Base-by-base conservation (phyloP, 306 rosid genomes). In the Castanea sativa region DNA sequence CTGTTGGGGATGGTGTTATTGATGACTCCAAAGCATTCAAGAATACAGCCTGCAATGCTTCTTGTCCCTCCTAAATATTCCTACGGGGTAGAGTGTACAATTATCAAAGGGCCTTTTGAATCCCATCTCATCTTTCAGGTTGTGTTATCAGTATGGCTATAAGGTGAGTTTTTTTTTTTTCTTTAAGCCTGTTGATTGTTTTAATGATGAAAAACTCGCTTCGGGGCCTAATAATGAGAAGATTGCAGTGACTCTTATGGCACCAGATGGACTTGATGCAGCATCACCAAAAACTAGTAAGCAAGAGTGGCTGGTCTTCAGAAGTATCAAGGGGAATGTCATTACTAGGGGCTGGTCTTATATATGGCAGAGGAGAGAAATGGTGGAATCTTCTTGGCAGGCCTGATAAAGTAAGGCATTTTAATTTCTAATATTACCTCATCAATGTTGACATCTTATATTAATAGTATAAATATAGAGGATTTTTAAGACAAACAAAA, bases 301-400 rank as follows among this genome's bases (percentile, higher is more conserved):
- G 74, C 80, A 71, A 33, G 89, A 89, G 18, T 87, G 95, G 91
- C 76, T 91, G 51, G 89, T 91, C 55, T 89, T 89, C 85, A 82
- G 80, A 60, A 83, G 81, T 82, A 81, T 89, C 55, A 82, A 82
- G 90, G 86, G 90, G 86, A 56, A 55, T 91, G 84, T 35, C 79
- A 30, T 35, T 85, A 86, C 60, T 73, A 69, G 93, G 91, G 33
- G 30, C 74, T 71, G 95, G 89, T 35, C 64, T 84, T 55, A 75
- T 87, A 52, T 85, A 91, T 87, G 92, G 92, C 18, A 87, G 81
- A 77, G 93, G 91, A 73, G 77, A 87, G 80, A 82, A 89, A 77
- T 91, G 92, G 92, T 89, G 95, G 95, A 72, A 87, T 57, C 92
- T 91, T 63, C 90, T 87, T 13, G 83, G 89, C 74, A 88, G 85